Conservation (phyloP, 2,329 filamentous ascomycete species). For the Xylariales sp. region DNA sequence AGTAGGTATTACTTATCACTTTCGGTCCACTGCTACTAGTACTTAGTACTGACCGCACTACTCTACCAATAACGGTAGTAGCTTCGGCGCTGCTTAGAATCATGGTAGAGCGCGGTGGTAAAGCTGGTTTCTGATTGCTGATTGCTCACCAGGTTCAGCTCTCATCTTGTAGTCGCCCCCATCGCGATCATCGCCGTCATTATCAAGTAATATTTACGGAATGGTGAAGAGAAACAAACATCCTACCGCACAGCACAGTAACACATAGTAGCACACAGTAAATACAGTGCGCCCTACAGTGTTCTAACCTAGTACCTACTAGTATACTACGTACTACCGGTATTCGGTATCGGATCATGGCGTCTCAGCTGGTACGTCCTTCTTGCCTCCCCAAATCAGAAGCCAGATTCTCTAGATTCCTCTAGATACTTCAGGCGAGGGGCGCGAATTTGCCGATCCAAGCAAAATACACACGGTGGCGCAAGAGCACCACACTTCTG, state of each 20-base stretch:
- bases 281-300: slow-evolving; percentile 2
- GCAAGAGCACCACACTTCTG: slow-evolving; percentile 12
- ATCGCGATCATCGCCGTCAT: neutral
- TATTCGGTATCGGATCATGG: slow-evolving; percentile 13
- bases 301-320: neutral
- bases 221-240: slow-evolving; percentile 6
- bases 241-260: too few relatives aligned
- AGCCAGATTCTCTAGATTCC: too few relatives aligned
- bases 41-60: neutral
- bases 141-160: neutral
- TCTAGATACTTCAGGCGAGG: slow-evolving; percentile 24
- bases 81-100: too few relatives aligned
- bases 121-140: neutral
- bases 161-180: slow-evolving; percentile 8
- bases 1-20: neutral
- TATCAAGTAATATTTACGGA: neutral
- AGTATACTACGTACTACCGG: too few relatives aligned
- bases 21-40: neutral
- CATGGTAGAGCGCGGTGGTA: neutral
- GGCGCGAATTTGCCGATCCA: slow-evolving; percentile 31
- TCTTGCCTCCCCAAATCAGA: slow-evolving; percentile 16
- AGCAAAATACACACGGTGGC: neutral
- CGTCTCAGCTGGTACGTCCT: slow-evolving; percentile 26
- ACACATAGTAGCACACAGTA: neutral
- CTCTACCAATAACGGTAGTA: too few relatives aligned